phyloP scores from a whole-genome alignment of 805 yeast species.

The Schwanniomyces polymorphus region DNA sequence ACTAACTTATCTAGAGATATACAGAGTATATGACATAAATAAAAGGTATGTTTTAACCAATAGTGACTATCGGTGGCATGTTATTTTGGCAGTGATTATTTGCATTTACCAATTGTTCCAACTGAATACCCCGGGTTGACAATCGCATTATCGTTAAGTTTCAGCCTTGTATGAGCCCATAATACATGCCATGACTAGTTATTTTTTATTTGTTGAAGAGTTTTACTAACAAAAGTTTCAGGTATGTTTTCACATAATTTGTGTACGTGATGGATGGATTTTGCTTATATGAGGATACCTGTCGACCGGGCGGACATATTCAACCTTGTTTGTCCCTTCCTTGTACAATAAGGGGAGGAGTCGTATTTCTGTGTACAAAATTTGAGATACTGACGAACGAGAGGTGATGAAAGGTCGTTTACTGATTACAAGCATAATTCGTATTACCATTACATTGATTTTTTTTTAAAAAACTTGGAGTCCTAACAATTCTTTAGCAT shows the following conservation, averaged over 20 bases:
- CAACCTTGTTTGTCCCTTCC: constrained; percentile 33
- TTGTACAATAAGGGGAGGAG: constrained; percentile 46
- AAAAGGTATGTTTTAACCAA: constrained; percentile 22
- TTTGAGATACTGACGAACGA: constrained; percentile 38
- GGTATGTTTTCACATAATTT: constrained; percentile 5
- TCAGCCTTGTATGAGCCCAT: constrained; percentile 53
- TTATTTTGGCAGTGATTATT: constrained; percentile 42
- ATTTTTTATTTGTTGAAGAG: not conserved
- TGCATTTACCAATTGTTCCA: constrained; percentile 53
- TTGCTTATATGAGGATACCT: constrained; percentile 37
- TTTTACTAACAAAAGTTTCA: constrained; percentile 16
- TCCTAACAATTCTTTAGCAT: constrained; percentile 9
- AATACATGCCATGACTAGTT: not conserved
- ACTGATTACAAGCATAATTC: constrained; percentile 23
- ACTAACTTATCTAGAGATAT: not conserved
- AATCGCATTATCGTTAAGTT: constrained; percentile 51
- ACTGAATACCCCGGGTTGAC: constrained; percentile 52
- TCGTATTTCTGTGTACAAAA: constrained; percentile 47
- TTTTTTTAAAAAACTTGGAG: not conserved
- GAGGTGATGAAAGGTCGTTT: constrained; percentile 49
- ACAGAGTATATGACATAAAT: constrained; percentile 12
- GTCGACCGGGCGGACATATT: constrained; percentile 56
- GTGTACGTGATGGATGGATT: not conserved
- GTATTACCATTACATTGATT: not conserved
- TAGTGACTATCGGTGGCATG: not conserved